These are phyloP conservation scores for Phaseolus coccineus DNA, from an alignment of 331 rosid genomes.

Conservation along the genomic window DNA sequence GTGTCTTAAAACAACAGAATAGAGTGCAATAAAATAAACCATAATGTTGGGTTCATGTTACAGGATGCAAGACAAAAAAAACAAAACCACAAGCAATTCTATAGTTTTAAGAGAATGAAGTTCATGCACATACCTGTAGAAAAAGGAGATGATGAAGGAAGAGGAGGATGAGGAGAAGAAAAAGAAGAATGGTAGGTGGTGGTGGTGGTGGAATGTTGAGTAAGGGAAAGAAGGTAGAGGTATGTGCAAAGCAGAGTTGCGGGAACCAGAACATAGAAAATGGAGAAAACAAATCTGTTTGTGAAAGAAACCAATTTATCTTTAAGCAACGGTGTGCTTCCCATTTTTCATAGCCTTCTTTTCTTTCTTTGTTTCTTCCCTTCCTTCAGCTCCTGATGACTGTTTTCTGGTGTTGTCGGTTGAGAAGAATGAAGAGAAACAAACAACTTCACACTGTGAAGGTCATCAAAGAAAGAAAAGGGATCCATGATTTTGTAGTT, in stretches of 20 bases:
- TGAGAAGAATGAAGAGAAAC: conserved; percentile 16
- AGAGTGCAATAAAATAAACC: neutral
- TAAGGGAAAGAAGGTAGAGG: conserved; percentile 50
- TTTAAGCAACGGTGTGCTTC: conserved; percentile 46
- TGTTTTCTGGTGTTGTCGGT: conserved; percentile 25
- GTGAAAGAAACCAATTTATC: conserved; percentile 42
- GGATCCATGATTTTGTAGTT: neutral
- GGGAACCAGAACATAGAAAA: conserved; percentile 58
- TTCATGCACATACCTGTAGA: conserved; percentile 48
- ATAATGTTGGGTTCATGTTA: neutral
- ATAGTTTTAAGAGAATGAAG: neutral
- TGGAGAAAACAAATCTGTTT: conserved; percentile 59
- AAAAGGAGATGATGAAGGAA: neutral
- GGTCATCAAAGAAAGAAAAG: neutral
- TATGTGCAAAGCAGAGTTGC: conserved; percentile 57
- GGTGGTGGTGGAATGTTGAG: conserved; percentile 42
- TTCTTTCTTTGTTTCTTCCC: neutral
- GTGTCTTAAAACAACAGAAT: neutral
- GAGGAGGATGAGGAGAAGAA: conserved; percentile 9
- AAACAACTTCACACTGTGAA: neutral
- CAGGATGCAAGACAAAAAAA: neutral
- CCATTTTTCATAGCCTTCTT: conserved; percentile 47
- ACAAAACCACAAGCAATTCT: neutral
- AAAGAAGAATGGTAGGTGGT: conserved; percentile 23
- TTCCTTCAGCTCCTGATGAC: neutral